Base-by-base conservation (phyloP, 371 early-diverging fungal species). In the Agmasoma carcini region DNA sequence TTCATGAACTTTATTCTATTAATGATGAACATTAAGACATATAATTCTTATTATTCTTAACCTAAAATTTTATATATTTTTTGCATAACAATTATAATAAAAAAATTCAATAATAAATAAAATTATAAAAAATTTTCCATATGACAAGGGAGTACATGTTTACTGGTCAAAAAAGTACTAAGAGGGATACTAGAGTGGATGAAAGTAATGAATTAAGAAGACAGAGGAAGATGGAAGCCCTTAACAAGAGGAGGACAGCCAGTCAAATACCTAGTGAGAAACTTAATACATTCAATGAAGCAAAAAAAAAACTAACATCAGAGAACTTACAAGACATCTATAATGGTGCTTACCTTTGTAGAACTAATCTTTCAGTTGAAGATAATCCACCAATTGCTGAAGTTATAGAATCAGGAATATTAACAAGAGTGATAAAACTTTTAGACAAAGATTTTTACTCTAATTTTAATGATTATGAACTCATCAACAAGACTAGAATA, bases 331-430 rank as follows among this genome's bases (percentile, higher is more conserved):
- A 66, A 17, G 47, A 43, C 2, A 51, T 74, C 9, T 78, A 85
- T 50, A 70, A 79, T 23, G 86, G 92, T 23, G 86, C 86, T 20
- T 83, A 85, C 14, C 81, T 81, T 55, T 94, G 95, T 79, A 80
- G 99, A 71, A 88, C 88, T 72, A 76, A 92, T 14, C 82, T 98
- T 31, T 89, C 91, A 36, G 90, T 91, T 68, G 96, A 93, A 75
- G 81, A 79, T 55, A 85, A 85, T 73, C 95, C 99, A 34, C 99
- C 97, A 31, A 96, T 98, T 68, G 85, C 87, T 59, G 85, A 86
- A 68, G 90, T 96, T 37, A 90, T 98, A 66, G 78, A 75, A 44
- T 82, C 83, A 63, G 88, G 88, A 25, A 90, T 90, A 38, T 84
- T 94, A 12, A 87, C 94, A 11, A 79, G 84, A 47, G 90, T 95